A percentile compares a stretch with the other conserved stretches of the same genome.
Evolutionary conservation across 192 early-diverging fungal species (phyloP).

Genomic region (Phycomyces blakesleeanus): DNA sequence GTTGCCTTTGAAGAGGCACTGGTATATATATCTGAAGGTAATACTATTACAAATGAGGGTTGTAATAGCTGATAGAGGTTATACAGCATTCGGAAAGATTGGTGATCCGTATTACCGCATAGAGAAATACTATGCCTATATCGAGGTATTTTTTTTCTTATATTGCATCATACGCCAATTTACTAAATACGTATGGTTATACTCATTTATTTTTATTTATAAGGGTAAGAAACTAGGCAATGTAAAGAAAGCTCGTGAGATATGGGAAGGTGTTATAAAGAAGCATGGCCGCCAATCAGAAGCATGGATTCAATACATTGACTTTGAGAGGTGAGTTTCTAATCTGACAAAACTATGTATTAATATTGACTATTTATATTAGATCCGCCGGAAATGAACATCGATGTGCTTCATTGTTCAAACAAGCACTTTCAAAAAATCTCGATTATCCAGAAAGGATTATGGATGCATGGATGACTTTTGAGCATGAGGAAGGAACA

Average conservation of each 20-base stretch:
- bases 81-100: slow-evolving; percentile 23
- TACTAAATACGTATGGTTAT: not conserved
- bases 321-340: slow-evolving; percentile 31
- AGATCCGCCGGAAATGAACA: slow-evolving; percentile 19
- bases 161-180: too few relatives aligned
- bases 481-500: slow-evolving; percentile 36
- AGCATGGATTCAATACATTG: slow-evolving; percentile 35
- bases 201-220: not conserved
- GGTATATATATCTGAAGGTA: slow-evolving; percentile 24
- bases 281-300: slow-evolving; percentile 28
- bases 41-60: not conserved
- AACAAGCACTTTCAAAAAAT: slow-evolving; percentile 23
- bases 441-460: slow-evolving; percentile 40
- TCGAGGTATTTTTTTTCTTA: slow-evolving; percentile 28
- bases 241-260: slow-evolving; percentile 21
- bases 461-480: slow-evolving; percentile 30
- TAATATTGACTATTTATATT: not conserved
- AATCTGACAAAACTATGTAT: not conserved
- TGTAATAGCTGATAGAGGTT: not conserved
- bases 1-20: slow-evolving; percentile 30
- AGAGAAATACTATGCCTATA: slow-evolving; percentile 36
- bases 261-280: slow-evolving; percentile 37
- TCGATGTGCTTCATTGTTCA: slow-evolving; percentile 22
- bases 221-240: slow-evolving; percentile 24
- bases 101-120: slow-evolving; percentile 42